phyloP scores from a whole-genome alignment of 106 monocot species.

The Iris macrosiphon region DNA sequence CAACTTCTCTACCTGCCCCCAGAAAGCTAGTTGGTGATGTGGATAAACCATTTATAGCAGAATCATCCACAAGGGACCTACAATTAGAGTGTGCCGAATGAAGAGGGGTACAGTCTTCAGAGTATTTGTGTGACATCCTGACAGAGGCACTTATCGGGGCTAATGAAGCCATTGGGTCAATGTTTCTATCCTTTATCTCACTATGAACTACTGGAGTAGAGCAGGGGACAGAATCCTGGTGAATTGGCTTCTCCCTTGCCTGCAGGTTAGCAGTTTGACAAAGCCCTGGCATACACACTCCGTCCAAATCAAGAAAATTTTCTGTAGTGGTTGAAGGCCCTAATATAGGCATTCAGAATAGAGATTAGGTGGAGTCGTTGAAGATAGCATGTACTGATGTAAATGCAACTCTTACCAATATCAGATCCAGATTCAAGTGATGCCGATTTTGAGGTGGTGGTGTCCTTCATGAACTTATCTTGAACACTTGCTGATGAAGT shows the following conservation, averaged over 20 bases:
- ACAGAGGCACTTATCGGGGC: slow-evolving; percentile 1
- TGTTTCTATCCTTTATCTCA: slow-evolving; percentile 11
- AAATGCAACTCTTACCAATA: slow-evolving; percentile 35
- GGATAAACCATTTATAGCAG: slow-evolving; percentile 15
- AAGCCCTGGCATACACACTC: slow-evolving; percentile 6
- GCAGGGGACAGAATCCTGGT: slow-evolving; percentile 1
- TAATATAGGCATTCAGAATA: neutral
- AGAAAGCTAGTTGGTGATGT: slow-evolving; percentile 15
- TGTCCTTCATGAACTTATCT: slow-evolving; percentile 20
- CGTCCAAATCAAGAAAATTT: slow-evolving; percentile 11
- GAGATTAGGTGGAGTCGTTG: neutral
- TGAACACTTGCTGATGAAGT: slow-evolving; percentile 9
- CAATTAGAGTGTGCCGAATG: slow-evolving; percentile 4
- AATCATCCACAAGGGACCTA: slow-evolving; percentile 17
- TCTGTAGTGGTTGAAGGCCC: slow-evolving; percentile 3
- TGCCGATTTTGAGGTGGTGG: slow-evolving; percentile 17
- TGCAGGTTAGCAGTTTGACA: slow-evolving; percentile 8
- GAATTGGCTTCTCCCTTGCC: slow-evolving; percentile 10
- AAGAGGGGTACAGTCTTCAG: slow-evolving; percentile 6
- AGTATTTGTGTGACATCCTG: slow-evolving; percentile 8
- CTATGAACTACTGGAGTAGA: slow-evolving; percentile 3
- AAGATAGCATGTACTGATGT: neutral
- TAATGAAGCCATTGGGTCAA: neutral
- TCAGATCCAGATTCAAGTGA: slow-evolving; percentile 20
- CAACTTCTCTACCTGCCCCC: slow-evolving; percentile 1